These are phyloP conservation scores for Pichia pseudocactophila DNA, from an alignment of 805 yeast species.

Conservation along the genomic window DNA sequence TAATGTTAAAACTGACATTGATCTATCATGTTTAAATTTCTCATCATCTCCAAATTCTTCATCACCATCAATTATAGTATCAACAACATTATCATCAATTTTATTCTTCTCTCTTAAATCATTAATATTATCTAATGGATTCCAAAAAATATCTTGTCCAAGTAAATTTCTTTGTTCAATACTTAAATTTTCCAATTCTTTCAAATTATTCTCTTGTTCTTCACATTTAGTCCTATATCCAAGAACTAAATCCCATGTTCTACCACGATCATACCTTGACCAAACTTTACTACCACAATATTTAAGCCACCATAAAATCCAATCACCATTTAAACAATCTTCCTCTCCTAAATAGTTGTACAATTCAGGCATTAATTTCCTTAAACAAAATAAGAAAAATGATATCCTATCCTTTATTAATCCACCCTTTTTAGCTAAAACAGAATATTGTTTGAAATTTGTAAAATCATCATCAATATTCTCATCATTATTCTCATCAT, in stretches of 20 bases:
- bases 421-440: constrained; percentile 37
- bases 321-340: constrained; percentile 67
- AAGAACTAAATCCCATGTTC: constrained; percentile 80
- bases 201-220: constrained; percentile 19
- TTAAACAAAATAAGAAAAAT: constrained; percentile 54
- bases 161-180: constrained; percentile 23
- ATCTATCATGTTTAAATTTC: constrained; percentile 15
- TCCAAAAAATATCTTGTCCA: constrained; percentile 62
- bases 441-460: constrained; percentile 14
- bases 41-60: background rate
- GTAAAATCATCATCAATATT: background rate
- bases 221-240: constrained; percentile 55
- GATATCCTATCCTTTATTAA: constrained; percentile 58
- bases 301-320: constrained; percentile 94
- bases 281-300: constrained; percentile 83
- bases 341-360: constrained; percentile 73
- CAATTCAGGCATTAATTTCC: constrained; percentile 63
- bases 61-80: constrained; percentile 2
- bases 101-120: background rate
- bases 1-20: constrained; percentile 26
- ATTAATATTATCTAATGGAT: constrained; percentile 25
- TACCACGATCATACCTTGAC: constrained; percentile 72
- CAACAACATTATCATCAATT: background rate
- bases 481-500: background rate
- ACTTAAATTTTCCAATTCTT: constrained; percentile 15